These are phyloP conservation scores for Aphanocladium album DNA, from an alignment of 2,329 filamentous ascomycete species.

Conservation along the genomic window DNA sequence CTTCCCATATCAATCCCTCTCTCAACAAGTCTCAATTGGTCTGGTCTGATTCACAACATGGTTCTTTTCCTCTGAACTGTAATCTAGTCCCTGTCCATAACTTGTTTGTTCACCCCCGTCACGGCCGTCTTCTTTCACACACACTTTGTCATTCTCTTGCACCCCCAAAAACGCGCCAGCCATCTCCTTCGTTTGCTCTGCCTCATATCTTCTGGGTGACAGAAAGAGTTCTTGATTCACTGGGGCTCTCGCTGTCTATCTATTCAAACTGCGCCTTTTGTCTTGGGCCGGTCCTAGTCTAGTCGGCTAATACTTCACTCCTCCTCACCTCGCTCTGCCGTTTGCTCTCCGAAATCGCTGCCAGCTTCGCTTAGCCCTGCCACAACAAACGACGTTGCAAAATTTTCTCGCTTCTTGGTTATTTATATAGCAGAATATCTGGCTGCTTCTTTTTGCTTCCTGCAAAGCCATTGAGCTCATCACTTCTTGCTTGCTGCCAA, in stretches of 20 bases:
- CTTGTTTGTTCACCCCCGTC: neutral
- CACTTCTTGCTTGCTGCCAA: neutral
- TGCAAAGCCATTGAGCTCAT: neutral
- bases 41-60: neutral
- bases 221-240: neutral
- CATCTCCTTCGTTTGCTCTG: neutral
- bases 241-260: neutral
- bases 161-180: neutral
- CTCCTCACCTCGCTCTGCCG: constrained; percentile 5
- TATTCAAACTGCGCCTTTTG: neutral
- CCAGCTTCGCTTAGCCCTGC: constrained; percentile 6
- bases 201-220: neutral
- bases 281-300: neutral
- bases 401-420: neutral
- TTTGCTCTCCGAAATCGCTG: constrained; percentile 6
- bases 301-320: neutral
- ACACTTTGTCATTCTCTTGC: neutral
- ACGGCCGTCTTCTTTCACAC: neutral
- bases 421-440: neutral
- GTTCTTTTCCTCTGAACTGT: neutral
- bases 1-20: neutral
- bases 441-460: neutral
- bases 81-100: neutral
- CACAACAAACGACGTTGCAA: neutral
- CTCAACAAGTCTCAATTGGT: neutral